Evolutionary conservation across 768 basidiomycete genomes (phyloP).

Genomic region (Tulasnella sp.): DNA sequence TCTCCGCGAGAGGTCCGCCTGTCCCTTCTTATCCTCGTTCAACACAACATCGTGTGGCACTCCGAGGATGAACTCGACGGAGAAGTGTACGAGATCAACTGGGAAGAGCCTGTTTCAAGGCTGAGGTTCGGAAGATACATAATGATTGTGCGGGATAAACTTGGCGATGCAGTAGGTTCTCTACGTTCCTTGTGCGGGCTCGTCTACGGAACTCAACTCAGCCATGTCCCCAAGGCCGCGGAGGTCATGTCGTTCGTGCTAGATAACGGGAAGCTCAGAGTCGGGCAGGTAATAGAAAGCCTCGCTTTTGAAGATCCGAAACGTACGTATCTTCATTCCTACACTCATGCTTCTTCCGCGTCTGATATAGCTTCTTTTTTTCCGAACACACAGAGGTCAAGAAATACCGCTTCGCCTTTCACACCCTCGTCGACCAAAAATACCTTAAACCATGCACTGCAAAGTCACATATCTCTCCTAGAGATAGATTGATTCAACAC

Average conservation of each 20-base stretch:
- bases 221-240: conserved; percentile 50
- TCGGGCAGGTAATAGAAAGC: conserved; percentile 59
- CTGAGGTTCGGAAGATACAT: conserved; percentile 80
- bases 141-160: conserved; percentile 64
- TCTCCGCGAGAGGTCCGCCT: conserved; percentile 66
- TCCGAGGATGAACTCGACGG: conserved; percentile 55
- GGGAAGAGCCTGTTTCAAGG: conserved; percentile 76
- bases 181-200: background rate
- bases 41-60: conserved; percentile 92
- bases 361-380: background rate
- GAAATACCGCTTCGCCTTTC: conserved; percentile 57
- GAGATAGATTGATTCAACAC: conserved; percentile 75
- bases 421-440: conserved; percentile 64
- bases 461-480: conserved; percentile 72
- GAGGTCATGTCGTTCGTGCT: conserved; percentile 73
- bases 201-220: background rate
- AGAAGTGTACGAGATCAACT: conserved; percentile 63
- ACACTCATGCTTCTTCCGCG: background rate
- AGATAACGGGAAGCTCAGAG: conserved; percentile 80
- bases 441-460: conserved; percentile 78
- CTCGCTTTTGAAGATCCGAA: conserved; percentile 53
- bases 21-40: conserved; percentile 71
- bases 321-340: conserved; percentile 42
- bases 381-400: conserved; percentile 34
- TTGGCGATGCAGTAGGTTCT: conserved; percentile 62